phyloP scores from a whole-genome alignment of 192 early-diverging fungal species.

The Phlyctochytrium planicorne region DNA sequence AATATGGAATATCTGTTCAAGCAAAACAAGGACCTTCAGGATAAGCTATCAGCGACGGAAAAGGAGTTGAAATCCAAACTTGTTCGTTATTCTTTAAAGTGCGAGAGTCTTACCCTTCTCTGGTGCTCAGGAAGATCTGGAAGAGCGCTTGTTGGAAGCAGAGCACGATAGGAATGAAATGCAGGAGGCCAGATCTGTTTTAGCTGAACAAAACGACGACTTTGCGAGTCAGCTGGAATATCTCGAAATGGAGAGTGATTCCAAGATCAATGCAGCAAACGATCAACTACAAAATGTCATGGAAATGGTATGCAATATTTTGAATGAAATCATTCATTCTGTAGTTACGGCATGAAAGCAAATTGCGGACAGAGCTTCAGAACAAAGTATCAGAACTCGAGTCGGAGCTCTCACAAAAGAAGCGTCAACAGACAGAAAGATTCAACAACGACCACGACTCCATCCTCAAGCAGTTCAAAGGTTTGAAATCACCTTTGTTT shows the following conservation, averaged over 20 bases:
- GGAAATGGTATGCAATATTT: not conserved
- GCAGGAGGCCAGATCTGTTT: not conserved
- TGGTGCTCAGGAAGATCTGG: constrained; percentile 14
- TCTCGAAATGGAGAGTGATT: not conserved
- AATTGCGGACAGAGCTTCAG: not conserved
- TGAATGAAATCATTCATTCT: not conserved
- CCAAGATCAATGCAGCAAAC: not conserved
- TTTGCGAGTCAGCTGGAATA: not conserved
- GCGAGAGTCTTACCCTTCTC: not conserved
- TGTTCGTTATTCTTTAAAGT: not conserved
- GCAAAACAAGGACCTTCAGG: constrained; percentile 46
- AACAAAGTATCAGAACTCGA: constrained; percentile 13
- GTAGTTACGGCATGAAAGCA: not conserved
- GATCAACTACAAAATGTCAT: too few species aligned
- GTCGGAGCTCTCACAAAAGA: constrained; percentile 42
- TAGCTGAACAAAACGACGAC: not conserved
- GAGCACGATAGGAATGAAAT: not conserved
- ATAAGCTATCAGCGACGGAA: constrained; percentile 30
- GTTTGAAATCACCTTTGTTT: constrained; percentile 22
- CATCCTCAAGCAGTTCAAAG: constrained; percentile 54
- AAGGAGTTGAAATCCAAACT: not conserved
- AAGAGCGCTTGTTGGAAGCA: constrained; percentile 5
- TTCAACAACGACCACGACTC: constrained; percentile 48
- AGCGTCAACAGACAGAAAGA: constrained; percentile 51
- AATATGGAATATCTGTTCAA: constrained; percentile 59